Percentiles rank a stretch among this genome's conserved stretches.
These are phyloP conservation scores for Solanum chiquidenum DNA, from an alignment of 257 asterid species.

Conservation along the genomic window DNA sequence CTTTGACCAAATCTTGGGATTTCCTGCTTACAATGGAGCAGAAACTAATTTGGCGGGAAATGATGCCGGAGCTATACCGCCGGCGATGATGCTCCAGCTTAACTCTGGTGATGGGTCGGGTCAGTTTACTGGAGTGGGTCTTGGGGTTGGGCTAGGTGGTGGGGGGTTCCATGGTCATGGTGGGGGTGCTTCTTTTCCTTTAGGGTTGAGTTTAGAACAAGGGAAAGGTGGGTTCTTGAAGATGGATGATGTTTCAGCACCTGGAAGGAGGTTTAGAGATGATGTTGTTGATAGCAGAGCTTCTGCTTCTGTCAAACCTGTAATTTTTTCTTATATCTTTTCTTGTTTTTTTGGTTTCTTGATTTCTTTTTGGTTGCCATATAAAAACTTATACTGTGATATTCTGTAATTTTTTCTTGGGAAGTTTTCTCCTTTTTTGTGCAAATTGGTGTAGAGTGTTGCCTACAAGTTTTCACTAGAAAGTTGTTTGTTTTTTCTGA, in stretches of 20 bases:
- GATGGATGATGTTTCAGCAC: slow-evolving; percentile 46
- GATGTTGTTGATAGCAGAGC: slow-evolving; percentile 51
- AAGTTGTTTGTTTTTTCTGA: not conserved
- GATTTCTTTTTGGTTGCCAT: not conserved
- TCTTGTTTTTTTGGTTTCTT: not conserved
- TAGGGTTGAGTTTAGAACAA: slow-evolving; percentile 84
- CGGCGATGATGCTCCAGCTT: slow-evolving; percentile 35
- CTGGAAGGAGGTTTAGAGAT: slow-evolving; percentile 60
- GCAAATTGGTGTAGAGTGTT: not conserved
- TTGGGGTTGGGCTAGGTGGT: slow-evolving; percentile 48
- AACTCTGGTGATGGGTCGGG: slow-evolving; percentile 46
- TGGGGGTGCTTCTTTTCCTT: slow-evolving; percentile 61
- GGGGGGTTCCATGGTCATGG: slow-evolving; percentile 28
- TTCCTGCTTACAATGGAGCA: slow-evolving; percentile 40
- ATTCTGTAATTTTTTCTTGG: not conserved
- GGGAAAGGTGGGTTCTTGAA: slow-evolving; percentile 61
- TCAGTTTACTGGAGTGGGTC: slow-evolving; percentile 45
- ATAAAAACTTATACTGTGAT: not conserved
- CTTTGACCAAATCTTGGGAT: slow-evolving; percentile 78
- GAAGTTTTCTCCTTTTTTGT: not conserved
- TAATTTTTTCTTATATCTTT: not conserved
- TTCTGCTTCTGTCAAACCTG: slow-evolving; percentile 30
- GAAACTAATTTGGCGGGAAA: slow-evolving; percentile 29
- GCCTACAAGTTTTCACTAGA: not conserved
- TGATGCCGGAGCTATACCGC: slow-evolving; percentile 6